phyloP scores from a whole-genome alignment of 2,329 filamentous ascomycete species.

The Boeremia exigua region DNA sequence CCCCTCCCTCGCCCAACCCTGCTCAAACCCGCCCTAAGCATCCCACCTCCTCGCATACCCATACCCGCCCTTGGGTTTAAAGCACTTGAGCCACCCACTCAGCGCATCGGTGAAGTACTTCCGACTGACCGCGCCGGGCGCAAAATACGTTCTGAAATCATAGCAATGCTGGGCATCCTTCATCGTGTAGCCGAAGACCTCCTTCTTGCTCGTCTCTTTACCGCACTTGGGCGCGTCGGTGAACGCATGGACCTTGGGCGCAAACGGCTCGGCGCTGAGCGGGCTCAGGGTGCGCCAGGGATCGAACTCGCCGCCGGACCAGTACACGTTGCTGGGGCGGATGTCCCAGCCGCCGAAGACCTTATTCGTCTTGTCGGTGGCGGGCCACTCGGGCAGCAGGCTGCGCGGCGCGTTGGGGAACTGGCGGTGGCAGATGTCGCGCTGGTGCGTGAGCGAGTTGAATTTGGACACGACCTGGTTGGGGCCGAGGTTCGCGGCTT shows the following conservation, averaged over 20 bases:
- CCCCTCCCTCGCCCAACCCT: too few relatives aligned
- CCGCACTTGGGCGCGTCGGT: constrained; percentile 54
- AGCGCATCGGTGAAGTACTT: constrained; percentile 51
- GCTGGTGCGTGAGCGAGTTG: constrained; percentile 53
- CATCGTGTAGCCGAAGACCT: constrained; percentile 58
- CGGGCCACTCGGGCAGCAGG: constrained; percentile 52
- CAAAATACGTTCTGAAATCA: constrained; percentile 52
- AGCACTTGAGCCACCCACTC: constrained; percentile 56
- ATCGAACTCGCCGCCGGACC: constrained; percentile 58
- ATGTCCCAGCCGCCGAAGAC: constrained; percentile 59
- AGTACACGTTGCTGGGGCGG: constrained; percentile 60
- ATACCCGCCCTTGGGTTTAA: constrained; percentile 19
- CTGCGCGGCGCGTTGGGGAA: constrained; percentile 53
- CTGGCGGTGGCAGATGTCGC: constrained; percentile 55
- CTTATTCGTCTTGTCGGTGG: constrained; percentile 49
- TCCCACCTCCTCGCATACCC: constrained; percentile 9
- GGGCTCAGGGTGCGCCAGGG: constrained; percentile 59
- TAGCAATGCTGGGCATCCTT: constrained; percentile 56
- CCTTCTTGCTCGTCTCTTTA: constrained; percentile 38
- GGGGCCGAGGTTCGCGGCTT: constrained; percentile 56
- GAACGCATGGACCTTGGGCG: constrained; percentile 50
- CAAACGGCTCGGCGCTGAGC: constrained; percentile 50
- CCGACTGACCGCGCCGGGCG: constrained; percentile 43
- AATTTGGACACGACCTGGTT: constrained; percentile 57
- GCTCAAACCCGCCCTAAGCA: background rate